A percentile compares a stretch with the other conserved stretches of the same genome.
phyloP scores from a whole-genome alignment of 2,329 filamentous ascomycete genomes.

The Sporothrix brasiliensis region DNA sequence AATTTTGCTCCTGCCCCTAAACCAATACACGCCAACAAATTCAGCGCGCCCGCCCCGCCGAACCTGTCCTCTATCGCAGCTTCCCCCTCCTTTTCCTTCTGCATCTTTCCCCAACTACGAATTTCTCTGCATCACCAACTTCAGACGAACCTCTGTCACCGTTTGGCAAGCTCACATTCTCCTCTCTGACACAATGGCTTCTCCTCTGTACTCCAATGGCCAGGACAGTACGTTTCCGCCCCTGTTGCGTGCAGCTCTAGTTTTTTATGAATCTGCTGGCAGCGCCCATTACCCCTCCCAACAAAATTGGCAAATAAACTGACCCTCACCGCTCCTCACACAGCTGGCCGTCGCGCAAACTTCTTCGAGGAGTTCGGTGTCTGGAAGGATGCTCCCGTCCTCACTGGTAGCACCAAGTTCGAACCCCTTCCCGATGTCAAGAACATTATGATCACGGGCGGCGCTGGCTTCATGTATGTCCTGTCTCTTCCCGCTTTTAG shows the following conservation, averaged over 20 bases:
- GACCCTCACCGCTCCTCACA: conserved; percentile 31
- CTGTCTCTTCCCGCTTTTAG: conserved; percentile 39
- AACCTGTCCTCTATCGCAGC: conserved; percentile 27
- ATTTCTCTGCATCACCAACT: conserved; percentile 28
- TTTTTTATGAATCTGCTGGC: not conserved
- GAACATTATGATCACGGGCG: conserved; percentile 83
- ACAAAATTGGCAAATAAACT: not conserved
- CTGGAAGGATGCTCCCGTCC: conserved; percentile 71
- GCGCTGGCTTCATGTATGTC: conserved; percentile 80
- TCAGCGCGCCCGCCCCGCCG: conserved; percentile 31
- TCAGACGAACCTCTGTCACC: conserved; percentile 15
- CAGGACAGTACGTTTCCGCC: conserved; percentile 27
- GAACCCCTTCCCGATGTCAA: conserved; percentile 68
- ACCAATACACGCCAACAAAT: conserved; percentile 29
- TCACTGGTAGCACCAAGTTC: conserved; percentile 71
- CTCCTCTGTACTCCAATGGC: conserved; percentile 31
- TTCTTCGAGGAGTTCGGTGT: conserved; percentile 64
- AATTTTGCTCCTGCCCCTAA: conserved; percentile 28
- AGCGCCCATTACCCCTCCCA: conserved; percentile 13
- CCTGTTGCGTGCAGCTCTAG: not conserved
- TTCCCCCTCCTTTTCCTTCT: conserved; percentile 25
- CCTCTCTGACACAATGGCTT: conserved; percentile 29
- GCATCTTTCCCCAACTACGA: conserved; percentile 4
- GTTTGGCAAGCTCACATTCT: conserved; percentile 18
- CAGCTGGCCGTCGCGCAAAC: conserved; percentile 40